Percentiles rank a stretch among this genome's conserved stretches.
phyloP scores from a whole-genome alignment of 2,329 filamentous ascomycete species.

The Neofusicoccum ribis region DNA sequence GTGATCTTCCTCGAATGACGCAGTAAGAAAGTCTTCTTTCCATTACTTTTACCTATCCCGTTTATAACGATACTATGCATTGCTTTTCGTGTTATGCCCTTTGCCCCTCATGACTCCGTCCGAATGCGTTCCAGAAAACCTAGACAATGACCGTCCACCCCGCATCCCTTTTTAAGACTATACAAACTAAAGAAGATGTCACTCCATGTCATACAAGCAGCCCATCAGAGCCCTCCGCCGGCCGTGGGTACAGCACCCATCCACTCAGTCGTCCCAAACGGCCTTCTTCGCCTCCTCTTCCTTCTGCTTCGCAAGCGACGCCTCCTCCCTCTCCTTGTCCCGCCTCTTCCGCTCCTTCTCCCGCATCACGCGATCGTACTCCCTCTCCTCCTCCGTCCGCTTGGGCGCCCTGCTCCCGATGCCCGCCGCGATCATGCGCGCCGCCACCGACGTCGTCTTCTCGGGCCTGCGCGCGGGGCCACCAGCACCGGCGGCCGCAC shows the following conservation, averaged over 20 bases:
- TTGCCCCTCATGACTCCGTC: neutral
- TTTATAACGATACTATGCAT: neutral
- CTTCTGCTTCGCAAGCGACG: slow-evolving; percentile 63
- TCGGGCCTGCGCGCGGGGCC: slow-evolving; percentile 61
- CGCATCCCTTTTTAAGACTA: neutral
- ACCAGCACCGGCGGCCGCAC: slow-evolving; percentile 24
- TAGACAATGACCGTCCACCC: neutral
- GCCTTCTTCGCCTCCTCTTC: slow-evolving; percentile 74
- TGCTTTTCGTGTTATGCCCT: neutral
- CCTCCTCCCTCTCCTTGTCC: slow-evolving; percentile 69
- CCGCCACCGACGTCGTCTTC: slow-evolving; percentile 90
- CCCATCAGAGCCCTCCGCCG: neutral
- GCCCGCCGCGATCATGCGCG: slow-evolving; percentile 84
- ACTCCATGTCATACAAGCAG: neutral
- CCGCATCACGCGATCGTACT: slow-evolving; percentile 78
- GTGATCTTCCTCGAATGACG: no score
- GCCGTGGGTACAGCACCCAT: neutral
- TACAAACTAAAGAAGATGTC: neutral
- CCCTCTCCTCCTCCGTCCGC: slow-evolving; percentile 83
- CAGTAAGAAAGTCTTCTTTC: no score
- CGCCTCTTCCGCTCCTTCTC: slow-evolving; percentile 80
- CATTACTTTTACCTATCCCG: neutral
- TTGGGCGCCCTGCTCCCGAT: slow-evolving; percentile 78
- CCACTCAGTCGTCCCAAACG: slow-evolving; percentile 71
- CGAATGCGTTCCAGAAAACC: neutral